Conservation (phyloP, 2,329 filamentous ascomycete species). For the Microdochium nivale region DNA sequence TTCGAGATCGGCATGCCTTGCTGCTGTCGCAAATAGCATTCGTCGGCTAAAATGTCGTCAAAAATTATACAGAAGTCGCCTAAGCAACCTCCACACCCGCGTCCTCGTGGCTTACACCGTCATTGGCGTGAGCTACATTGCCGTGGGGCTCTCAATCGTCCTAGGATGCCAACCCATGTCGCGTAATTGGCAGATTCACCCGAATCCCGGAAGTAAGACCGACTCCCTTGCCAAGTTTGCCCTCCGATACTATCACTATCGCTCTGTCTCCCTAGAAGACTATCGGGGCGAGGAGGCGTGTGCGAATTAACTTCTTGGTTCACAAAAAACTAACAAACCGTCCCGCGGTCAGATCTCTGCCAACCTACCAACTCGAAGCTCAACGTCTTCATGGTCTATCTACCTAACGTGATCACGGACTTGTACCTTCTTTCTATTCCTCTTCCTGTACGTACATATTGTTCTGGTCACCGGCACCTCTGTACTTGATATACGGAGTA, state of each 20-base stretch:
- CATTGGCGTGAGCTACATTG: neutral
- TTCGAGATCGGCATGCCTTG: neutral
- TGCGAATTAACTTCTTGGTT: too few species aligned
- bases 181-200: neutral
- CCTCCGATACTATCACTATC: too few species aligned
- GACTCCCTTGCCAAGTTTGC: too few species aligned
- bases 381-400: slow-evolving; percentile 30
- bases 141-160: neutral
- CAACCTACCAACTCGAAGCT: slow-evolving; percentile 33
- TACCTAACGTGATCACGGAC: slow-evolving; percentile 34
- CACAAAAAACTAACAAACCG: too few species aligned
- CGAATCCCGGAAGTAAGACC: neutral
- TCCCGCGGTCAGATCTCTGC: slow-evolving; percentile 12
- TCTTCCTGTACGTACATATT: slow-evolving; percentile 23
- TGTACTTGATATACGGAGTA: too few species aligned
- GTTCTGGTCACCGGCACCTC: too few species aligned
- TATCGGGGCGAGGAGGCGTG: too few species aligned
- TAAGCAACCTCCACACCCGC: neutral
- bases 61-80: neutral
- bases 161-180: neutral
- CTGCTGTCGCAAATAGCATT: neutral
- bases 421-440: slow-evolving; percentile 38
- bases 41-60: neutral
- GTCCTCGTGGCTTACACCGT: neutral
- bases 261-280: too few species aligned